Conservation (phyloP, 768 basidiomycete genomes). For the Lactarius trivialis region DNA sequence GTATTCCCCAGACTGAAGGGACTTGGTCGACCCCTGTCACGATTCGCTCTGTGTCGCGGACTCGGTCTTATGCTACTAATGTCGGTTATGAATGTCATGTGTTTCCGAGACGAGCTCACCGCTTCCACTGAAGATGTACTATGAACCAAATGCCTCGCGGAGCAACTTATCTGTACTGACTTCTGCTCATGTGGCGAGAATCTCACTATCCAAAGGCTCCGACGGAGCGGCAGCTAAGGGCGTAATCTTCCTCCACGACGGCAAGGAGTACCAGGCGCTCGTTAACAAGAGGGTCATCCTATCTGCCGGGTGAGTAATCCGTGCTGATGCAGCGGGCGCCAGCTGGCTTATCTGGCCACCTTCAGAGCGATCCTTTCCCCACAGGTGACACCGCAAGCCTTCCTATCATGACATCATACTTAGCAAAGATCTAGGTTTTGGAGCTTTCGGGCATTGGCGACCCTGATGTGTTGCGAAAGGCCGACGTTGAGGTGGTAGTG, state of each 20-base stretch:
- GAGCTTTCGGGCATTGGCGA: conserved; percentile 23
- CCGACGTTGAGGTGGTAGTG: conserved; percentile 6
- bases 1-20: conserved; percentile 11
- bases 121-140: conserved; percentile 17
- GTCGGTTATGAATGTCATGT: not conserved
- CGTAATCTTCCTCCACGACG: conserved; percentile 15
- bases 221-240: not conserved
- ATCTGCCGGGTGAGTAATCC: conserved; percentile 16
- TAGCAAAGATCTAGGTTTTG: conserved; percentile 8
- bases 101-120: not conserved
- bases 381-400: not conserved
- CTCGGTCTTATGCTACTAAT: conserved; percentile 16
- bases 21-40: conserved; percentile 11
- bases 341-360: not conserved
- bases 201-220: conserved; percentile 2
- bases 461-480: conserved; percentile 7
- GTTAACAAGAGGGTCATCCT: conserved; percentile 18
- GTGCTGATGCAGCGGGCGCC: not conserved
- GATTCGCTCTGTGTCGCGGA: conserved; percentile 4
- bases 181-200: conserved; percentile 15
- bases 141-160: conserved; percentile 23
- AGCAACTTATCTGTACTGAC: conserved; percentile 24
- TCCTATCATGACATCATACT: not conserved
- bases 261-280: conserved; percentile 8
- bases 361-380: conserved; percentile 16